Base-by-base conservation (phyloP, 345 rosid species). In the Melaleuca quinquenervia region DNA sequence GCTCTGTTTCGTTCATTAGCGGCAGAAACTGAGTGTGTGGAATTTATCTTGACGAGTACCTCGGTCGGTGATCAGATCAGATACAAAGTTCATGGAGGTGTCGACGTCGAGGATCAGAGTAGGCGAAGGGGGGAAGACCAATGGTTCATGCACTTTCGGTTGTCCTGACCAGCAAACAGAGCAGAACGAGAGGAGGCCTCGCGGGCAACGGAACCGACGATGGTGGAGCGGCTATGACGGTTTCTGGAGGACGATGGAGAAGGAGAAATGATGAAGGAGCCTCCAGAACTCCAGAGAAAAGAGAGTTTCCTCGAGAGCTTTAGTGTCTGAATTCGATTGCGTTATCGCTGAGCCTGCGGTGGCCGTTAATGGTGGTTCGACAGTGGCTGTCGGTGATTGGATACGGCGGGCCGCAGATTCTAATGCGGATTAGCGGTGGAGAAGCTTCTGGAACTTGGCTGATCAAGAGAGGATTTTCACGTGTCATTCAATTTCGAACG, bases 161-260 rank as follows among this genome's bases (percentile, higher is more conserved):
- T 2, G 0, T 26, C 27, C 0, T 24, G 14, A 56, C 0, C 14
- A 26, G 29, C 24, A 56, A 55, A 24, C 0, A 11, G 62, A 56
- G 29, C 27, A 56, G 62, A 24, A 24, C 0, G 3, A 56, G 0
- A 55, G 60, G n/a, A 3, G 6, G 60, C 60, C 6, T 55, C 9
- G 60, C 6, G 9, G 9, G 27, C 60, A 41, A 4, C 1, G 27
- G 24, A 56, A 0, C 11, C 0, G 1, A 13, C 7, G 7, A 22
- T 22, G n/a, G 60, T 5, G 9, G 27, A 55, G 60, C 60, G 3
- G 22, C 27, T 0, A 14, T 26, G 29, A 12, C 7, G 0, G 62
- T 27, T 56, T 41, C 41, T 41, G 41, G 41, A 41, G 41, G 41
- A 41, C 41, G 41, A 41, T 41, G 41, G 2, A 2, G 41, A 41